Evolutionary conservation across 352 stramenopile species (phyloP).

Genomic region (Globisporangium megalacanthum): DNA sequence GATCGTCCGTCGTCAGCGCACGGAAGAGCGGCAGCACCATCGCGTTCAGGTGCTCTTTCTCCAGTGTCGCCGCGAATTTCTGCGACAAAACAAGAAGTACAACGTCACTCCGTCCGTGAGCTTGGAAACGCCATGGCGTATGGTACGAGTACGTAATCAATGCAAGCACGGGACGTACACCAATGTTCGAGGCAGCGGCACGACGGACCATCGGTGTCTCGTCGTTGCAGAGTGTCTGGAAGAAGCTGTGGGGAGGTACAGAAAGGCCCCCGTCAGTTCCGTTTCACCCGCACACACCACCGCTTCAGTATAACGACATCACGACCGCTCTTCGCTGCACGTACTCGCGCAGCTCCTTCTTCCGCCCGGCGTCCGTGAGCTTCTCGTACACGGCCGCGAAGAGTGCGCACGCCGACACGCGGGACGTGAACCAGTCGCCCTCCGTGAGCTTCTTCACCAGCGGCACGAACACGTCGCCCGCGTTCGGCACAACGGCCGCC

Average conservation of each 20-base stretch:
- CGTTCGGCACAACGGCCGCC: conserved; percentile 51
- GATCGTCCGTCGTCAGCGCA: conserved; percentile 87
- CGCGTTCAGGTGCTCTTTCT: conserved; percentile 66
- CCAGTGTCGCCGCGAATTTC: conserved; percentile 69
- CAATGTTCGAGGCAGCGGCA: conserved; percentile 72
- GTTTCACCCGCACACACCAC: no score
- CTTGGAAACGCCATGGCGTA: no score
- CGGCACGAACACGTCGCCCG: conserved; percentile 63
- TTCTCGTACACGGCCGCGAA: conserved; percentile 73
- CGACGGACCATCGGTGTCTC: conserved; percentile 87
- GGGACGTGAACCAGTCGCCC: conserved; percentile 87
- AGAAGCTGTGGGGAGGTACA: conserved; percentile 33
- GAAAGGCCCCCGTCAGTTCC: no score
- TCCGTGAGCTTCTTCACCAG: conserved; percentile 75
- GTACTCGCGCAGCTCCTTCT: conserved; percentile 83
- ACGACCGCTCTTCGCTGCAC: no score
- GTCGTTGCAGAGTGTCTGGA: conserved; percentile 75
- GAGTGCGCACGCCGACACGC: conserved; percentile 81
- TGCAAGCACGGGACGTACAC: no score
- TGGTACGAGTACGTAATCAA: no score
- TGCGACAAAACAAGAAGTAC: no score
- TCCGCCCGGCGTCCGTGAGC: conserved; percentile 45
- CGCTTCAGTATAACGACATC: no score
- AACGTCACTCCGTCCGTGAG: no score
- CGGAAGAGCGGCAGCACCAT: conserved; percentile 85